A percentile compares a stretch with the other conserved stretches of the same genome.
These are phyloP conservation scores for Rickenella mellea DNA, from an alignment of 768 basidiomycete genomes.

Conservation along the genomic window DNA sequence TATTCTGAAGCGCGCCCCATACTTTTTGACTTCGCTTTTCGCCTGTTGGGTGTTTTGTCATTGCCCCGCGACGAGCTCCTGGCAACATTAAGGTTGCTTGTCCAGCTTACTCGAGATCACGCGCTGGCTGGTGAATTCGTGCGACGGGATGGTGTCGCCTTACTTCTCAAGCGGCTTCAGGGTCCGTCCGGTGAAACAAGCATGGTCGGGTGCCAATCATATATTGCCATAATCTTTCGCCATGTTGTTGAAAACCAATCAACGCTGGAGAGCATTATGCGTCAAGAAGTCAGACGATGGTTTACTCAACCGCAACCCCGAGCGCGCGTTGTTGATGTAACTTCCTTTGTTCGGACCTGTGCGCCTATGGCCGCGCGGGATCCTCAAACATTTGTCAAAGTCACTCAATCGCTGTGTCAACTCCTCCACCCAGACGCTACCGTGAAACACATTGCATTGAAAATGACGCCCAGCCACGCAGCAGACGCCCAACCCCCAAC, in stretches of 20 bases:
- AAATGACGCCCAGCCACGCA: slow-evolving; percentile 25
- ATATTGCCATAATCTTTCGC: slow-evolving; percentile 82
- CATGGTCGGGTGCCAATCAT: slow-evolving; percentile 60
- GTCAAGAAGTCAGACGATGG: slow-evolving; percentile 73
- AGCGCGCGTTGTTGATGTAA: slow-evolving; percentile 49
- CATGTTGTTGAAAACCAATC: slow-evolving; percentile 77
- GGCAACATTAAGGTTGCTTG: slow-evolving; percentile 72
- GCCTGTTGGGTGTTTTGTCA: slow-evolving; percentile 53
- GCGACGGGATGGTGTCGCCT: slow-evolving; percentile 48
- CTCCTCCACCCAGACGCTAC: slow-evolving; percentile 56
- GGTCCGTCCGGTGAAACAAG: slow-evolving; percentile 39
- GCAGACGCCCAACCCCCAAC: background rate
- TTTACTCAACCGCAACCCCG: slow-evolving; percentile 65
- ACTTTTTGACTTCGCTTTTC: slow-evolving; percentile 70
- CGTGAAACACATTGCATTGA: slow-evolving; percentile 50
- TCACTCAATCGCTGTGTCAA: slow-evolving; percentile 60
- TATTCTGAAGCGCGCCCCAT: slow-evolving; percentile 52
- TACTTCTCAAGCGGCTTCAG: slow-evolving; percentile 62
- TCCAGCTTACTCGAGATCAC: slow-evolving; percentile 73
- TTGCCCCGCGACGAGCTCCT: slow-evolving; percentile 76
- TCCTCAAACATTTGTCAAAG: slow-evolving; percentile 63
- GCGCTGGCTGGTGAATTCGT: slow-evolving; percentile 58
- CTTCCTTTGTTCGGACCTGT: slow-evolving; percentile 65
- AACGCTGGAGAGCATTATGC: slow-evolving; percentile 64
- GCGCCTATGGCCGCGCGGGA: slow-evolving; percentile 78